Base-by-base conservation (phyloP, 2,329 filamentous ascomycete species). In the Fusarium sp. region DNA sequence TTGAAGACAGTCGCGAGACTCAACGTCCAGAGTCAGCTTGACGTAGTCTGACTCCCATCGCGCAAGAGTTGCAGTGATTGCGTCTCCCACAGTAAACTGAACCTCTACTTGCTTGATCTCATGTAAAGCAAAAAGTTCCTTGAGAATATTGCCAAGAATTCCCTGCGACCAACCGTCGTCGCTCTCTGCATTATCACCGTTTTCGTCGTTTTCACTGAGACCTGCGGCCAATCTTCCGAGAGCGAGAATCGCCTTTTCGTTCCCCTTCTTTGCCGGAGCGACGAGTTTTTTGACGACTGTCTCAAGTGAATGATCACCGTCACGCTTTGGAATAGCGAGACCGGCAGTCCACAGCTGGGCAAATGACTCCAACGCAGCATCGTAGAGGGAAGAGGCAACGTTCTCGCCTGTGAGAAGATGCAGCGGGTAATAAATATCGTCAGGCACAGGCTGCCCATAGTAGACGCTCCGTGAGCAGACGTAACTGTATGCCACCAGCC, bases 81-180 rank as follows among this genome's bases (percentile, higher is more conserved):
- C 94, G 77, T 97, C 94, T 15, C 96, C 96, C 28, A 97, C 89
- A 0, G 94, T 89, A 76, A 99, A 98, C 66, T 98, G 95, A 2
- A 94, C 87, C 77, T 98, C 95, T 1, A 92, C 88, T 71, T 94
- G 91, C 71, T 93, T 93, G 43, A 96, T 88, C 76, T 97, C 94
- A 72, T 97, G 92, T 5, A 98, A 83, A 11, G 85, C 85, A 76
- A 94, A 92, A 1, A 98, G 82, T 28, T 88, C 89, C 13, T 89
- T 84, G 14, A 94, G 80, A 7, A 97, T 87, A 11, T 84, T 80
- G 3, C 80, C 80, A 2, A 92, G 78, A 2, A 79, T 68, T 14
- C 78, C 80, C 6, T 77, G 73, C 4, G 82, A 80, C 76, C 80
- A 73, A 69, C 73, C 75, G 45, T 73, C 70, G 6, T 64, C 65